These are phyloP conservation scores for Ploettnerulaceae sp. DNA, from an alignment of 2,329 filamentous ascomycete species.

Conservation along the genomic window DNA sequence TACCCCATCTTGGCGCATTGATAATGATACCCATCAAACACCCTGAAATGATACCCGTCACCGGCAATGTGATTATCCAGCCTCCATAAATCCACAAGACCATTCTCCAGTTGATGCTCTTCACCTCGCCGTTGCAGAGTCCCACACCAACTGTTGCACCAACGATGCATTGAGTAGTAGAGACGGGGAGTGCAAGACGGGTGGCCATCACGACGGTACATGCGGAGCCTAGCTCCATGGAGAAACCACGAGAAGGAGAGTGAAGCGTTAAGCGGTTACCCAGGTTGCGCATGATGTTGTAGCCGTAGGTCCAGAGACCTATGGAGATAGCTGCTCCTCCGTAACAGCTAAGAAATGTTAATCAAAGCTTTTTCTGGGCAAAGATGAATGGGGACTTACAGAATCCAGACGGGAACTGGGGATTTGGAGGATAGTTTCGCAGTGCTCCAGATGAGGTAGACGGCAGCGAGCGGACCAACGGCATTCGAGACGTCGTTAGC, in stretches of 20 bases:
- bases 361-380: not conserved
- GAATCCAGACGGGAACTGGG: conserved; percentile 55
- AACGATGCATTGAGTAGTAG: conserved; percentile 61
- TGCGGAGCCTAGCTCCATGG: conserved; percentile 56
- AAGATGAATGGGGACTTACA: conserved; percentile 33
- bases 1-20: conserved; percentile 45
- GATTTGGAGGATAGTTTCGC: conserved; percentile 39
- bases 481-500: conserved; percentile 62
- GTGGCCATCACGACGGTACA: conserved; percentile 61
- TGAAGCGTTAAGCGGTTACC: conserved; percentile 60
- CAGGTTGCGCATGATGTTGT: conserved; percentile 60
- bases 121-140: conserved; percentile 53
- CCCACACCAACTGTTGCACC: conserved; percentile 59
- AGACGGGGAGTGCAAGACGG: conserved; percentile 56
- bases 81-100: conserved; percentile 54
- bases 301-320: conserved; percentile 51
- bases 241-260: conserved; percentile 54
- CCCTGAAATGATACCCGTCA: conserved; percentile 52
- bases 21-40: conserved; percentile 58
- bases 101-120: conserved; percentile 59
- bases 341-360: conserved; percentile 22
- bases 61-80: conserved; percentile 57
- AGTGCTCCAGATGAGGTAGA: conserved; percentile 55
- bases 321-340: conserved; percentile 38
- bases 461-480: conserved; percentile 57